These are phyloP conservation scores for Pseudoscleropodium purum DNA, from an alignment of 225 moss, liverwort and hornwort genomes.

Conservation along the genomic window DNA sequence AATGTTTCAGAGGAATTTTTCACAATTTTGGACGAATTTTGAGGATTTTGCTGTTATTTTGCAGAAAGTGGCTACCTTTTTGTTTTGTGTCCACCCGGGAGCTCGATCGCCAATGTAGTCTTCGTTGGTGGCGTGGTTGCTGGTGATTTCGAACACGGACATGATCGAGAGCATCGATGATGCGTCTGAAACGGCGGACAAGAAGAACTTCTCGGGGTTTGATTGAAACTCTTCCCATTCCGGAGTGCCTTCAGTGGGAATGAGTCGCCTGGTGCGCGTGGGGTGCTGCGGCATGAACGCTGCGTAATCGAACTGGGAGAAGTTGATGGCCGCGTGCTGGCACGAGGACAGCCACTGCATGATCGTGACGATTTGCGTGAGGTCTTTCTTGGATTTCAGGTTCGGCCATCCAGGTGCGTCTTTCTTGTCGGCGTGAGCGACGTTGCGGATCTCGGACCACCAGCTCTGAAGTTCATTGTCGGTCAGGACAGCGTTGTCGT, in stretches of 20 bases:
- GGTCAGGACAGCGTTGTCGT: background rate
- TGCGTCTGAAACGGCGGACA: background rate
- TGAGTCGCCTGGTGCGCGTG: background rate
- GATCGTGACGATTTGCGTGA: background rate
- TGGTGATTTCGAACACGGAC: background rate
- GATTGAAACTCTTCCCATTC: slow-evolving; percentile 6
- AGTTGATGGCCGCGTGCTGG: slow-evolving; percentile 25
- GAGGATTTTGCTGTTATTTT: background rate
- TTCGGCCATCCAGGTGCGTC: slow-evolving; percentile 1
- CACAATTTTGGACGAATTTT: background rate
- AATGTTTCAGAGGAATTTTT: too few species aligned
- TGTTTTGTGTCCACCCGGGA: slow-evolving; percentile 2
- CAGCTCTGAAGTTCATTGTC: slow-evolving; percentile 24
- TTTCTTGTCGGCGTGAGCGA: slow-evolving; percentile 6
- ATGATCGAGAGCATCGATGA: background rate
- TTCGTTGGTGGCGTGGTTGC: slow-evolving; percentile 27
- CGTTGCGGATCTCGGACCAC: slow-evolving; percentile 21
- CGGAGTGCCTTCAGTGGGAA: background rate
- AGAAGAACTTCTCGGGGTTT: slow-evolving; percentile 4
- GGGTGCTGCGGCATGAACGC: slow-evolving; percentile 14
- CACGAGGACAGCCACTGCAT: slow-evolving; percentile 7
- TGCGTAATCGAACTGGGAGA: slow-evolving; percentile 7
- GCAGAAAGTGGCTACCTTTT: background rate
- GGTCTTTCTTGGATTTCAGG: background rate
- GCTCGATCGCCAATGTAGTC: slow-evolving; percentile 25